Conservation (phyloP, 768 basidiomycete species). For the Austroboletus festivus region DNA sequence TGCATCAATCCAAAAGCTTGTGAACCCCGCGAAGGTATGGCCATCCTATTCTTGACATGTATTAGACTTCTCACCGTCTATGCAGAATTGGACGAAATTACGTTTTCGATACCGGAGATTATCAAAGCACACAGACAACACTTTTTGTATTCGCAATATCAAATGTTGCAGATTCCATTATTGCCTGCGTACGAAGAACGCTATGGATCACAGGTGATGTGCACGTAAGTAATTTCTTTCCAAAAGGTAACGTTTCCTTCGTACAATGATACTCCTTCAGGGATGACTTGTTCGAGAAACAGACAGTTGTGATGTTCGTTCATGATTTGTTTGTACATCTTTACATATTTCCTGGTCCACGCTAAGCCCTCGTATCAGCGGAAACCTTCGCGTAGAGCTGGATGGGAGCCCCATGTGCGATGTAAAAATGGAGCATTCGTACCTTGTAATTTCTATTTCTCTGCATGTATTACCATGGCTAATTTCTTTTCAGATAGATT, state of each 20-base stretch:
- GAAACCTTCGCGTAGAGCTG: slow-evolving; percentile 84
- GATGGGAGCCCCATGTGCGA: slow-evolving; percentile 70
- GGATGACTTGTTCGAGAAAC: slow-evolving; percentile 70
- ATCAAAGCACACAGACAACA: slow-evolving; percentile 88
- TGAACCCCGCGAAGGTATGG: slow-evolving; percentile 74
- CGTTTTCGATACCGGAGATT: slow-evolving; percentile 74
- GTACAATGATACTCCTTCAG: slow-evolving; percentile 38
- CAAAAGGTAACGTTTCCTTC: not conserved
- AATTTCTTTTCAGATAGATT: slow-evolving; percentile 69
- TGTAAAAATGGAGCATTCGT: slow-evolving; percentile 76
- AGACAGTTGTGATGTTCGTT: slow-evolving; percentile 79
- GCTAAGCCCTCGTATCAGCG: slow-evolving; percentile 44
- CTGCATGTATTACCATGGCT: not conserved
- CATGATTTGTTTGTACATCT: slow-evolving; percentile 83
- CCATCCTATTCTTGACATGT: not conserved
- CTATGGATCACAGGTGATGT: slow-evolving; percentile 82
- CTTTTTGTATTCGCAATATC: slow-evolving; percentile 70
- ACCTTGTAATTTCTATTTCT: slow-evolving; percentile 53
- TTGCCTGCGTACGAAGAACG: slow-evolving; percentile 64
- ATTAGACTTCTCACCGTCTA: not conserved
- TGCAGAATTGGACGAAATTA: slow-evolving; percentile 58
- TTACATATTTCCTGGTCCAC: not conserved
- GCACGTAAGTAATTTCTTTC: slow-evolving; percentile 64
- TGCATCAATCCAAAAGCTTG: slow-evolving; percentile 76
- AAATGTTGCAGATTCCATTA: slow-evolving; percentile 81